These are phyloP conservation scores for Alloteropsis angusta DNA, from an alignment of 202 grass and related monocot species.

Conservation along the genomic window DNA sequence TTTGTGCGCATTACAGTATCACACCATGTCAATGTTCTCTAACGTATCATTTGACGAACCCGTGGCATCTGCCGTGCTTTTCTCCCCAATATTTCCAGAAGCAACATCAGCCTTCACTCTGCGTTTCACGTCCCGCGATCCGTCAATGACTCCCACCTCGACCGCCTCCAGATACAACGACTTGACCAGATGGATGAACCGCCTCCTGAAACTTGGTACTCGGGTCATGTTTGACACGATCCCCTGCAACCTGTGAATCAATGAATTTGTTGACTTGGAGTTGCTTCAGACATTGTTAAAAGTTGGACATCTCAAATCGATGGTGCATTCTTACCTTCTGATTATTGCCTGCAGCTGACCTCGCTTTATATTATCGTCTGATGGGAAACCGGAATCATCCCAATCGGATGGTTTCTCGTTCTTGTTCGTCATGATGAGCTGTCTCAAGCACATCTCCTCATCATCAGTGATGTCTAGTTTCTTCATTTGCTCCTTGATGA, in stretches of 20 bases:
- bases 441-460: conserved; percentile 58
- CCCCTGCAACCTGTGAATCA: conserved; percentile 58
- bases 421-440: conserved; percentile 55
- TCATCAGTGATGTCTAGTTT: conserved; percentile 54
- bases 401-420: conserved; percentile 68
- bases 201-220: conserved; percentile 66
- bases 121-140: background rate
- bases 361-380: conserved; percentile 51
- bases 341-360: conserved; percentile 75
- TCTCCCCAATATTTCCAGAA: background rate
- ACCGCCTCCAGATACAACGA: conserved; percentile 48
- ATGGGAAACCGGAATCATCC: conserved; percentile 50
- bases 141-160: conserved; percentile 20
- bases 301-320: background rate
- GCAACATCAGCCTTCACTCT: conserved; percentile 14
- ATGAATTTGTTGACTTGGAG: background rate
- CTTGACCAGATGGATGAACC: conserved; percentile 56
- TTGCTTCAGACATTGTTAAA: background rate
- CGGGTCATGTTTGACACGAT: conserved; percentile 61
- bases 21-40: conserved; percentile 5
- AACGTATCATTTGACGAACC: background rate
- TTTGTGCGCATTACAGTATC: background rate
- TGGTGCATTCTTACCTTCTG: conserved; percentile 49
- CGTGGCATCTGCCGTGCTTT: background rate
- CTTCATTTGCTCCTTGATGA: conserved; percentile 76